These are phyloP conservation scores for Solanum raphanifolium DNA, from an alignment of 257 asterid genomes.

Conservation along the genomic window DNA sequence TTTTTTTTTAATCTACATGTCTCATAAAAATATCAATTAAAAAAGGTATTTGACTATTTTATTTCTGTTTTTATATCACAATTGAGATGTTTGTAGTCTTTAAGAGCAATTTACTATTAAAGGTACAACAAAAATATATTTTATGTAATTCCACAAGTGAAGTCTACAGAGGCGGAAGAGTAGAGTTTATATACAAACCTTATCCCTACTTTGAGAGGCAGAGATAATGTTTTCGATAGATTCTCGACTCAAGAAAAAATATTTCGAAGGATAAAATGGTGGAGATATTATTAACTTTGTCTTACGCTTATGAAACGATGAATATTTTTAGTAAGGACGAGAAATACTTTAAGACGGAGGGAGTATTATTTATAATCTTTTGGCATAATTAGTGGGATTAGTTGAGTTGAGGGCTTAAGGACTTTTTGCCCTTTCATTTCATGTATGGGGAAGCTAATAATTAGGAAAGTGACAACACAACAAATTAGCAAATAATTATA, in stretches of 20 bases:
- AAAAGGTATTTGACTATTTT: background rate
- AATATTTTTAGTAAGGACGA: background rate
- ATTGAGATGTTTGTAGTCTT: background rate
- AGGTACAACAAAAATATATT: background rate
- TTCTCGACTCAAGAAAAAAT: background rate
- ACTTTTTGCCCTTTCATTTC: background rate
- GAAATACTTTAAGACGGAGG: background rate
- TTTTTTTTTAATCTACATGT: background rate
- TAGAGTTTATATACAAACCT: background rate
- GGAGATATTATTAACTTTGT: background rate
- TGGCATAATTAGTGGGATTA: background rate
- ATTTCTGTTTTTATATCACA: background rate
- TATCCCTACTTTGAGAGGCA: background rate
- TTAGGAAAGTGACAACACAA: slow-evolving; percentile 1
- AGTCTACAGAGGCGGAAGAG: rapidly evolving
- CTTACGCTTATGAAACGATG: background rate
- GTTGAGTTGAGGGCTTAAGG: background rate
- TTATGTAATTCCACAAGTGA: background rate
- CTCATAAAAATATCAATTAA: background rate
- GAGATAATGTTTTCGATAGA: background rate
- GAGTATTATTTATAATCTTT: background rate
- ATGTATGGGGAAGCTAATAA: background rate
- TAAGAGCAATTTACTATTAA: background rate
- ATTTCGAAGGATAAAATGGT: background rate
- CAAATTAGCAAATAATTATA: background rate